Percentiles rank a stretch among this genome's conserved stretches.
Evolutionary conservation across 148 eudicot genomes (phyloP).

Genomic region (Dianthus caryophyllus): DNA sequence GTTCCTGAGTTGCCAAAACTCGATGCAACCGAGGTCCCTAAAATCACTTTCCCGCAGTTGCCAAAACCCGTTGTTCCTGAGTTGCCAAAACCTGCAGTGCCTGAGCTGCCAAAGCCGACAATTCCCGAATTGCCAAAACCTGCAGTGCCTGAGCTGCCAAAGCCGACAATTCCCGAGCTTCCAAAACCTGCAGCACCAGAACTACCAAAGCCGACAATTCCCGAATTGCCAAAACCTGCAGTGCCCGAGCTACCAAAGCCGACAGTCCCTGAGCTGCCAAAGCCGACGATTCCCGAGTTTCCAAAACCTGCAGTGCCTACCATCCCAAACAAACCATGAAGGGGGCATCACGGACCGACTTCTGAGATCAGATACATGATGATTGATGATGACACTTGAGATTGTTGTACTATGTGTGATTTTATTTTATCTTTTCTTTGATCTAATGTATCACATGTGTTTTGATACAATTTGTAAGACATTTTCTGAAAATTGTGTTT

Average conservation of each 20-base stretch:
- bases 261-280: constrained; percentile 14
- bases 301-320: constrained; percentile 11
- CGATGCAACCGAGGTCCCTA: neutral
- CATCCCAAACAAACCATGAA: too few species aligned
- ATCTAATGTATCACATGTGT: too few species aligned
- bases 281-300: constrained; percentile 7
- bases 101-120: constrained; percentile 7
- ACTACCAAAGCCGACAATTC: neutral
- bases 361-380: too few species aligned
- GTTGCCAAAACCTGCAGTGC: constrained; percentile 1
- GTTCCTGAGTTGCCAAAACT: constrained; percentile 18
- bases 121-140: constrained; percentile 19
- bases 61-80: constrained; percentile 17
- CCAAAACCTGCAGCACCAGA: neutral
- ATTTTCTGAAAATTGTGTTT: too few species aligned
- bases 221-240: constrained; percentile 4
- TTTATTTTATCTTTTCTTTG: too few species aligned
- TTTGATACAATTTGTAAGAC: too few species aligned
- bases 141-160: neutral
- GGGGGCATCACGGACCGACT: too few species aligned
- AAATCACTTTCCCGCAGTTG: neutral
- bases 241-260: constrained; percentile 17
- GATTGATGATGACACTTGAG: too few species aligned
- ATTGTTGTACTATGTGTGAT: too few species aligned
- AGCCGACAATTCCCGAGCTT: neutral